These are phyloP conservation scores for Boletus vermiculosoides DNA, from an alignment of 768 basidiomycete species.

Conservation along the genomic window DNA sequence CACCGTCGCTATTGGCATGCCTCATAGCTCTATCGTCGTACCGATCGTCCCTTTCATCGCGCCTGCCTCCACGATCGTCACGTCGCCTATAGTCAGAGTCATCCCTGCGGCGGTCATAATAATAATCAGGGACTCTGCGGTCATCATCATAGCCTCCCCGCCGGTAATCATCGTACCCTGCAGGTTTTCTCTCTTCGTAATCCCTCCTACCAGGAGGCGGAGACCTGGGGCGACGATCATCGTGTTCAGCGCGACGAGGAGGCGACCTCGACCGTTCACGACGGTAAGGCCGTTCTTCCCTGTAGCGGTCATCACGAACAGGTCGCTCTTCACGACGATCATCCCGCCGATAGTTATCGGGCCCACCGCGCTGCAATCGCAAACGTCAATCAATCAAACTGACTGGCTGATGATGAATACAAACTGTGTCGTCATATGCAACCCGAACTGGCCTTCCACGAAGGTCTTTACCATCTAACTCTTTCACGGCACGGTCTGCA, in stretches of 20 bases:
- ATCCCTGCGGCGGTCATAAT: slow-evolving; percentile 88
- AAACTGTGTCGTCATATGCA: slow-evolving; percentile 58
- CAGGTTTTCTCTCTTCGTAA: slow-evolving; percentile 81
- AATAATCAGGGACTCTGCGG: slow-evolving; percentile 79
- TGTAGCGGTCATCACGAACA: slow-evolving; percentile 54
- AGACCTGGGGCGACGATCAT: slow-evolving; percentile 81
- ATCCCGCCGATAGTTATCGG: slow-evolving; percentile 76
- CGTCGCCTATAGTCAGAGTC: slow-evolving; percentile 56
- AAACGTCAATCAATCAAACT: not conserved
- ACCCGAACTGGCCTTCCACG: slow-evolving; percentile 81
- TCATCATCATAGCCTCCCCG: slow-evolving; percentile 79
- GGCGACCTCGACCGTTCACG: slow-evolving; percentile 86
- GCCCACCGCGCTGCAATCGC: slow-evolving; percentile 52
- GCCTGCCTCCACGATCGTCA: slow-evolving; percentile 69
- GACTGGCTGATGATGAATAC: slow-evolving; percentile 23
- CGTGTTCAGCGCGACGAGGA: slow-evolving; percentile 65
- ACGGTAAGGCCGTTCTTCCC: slow-evolving; percentile 56
- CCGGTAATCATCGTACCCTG: slow-evolving; percentile 90
- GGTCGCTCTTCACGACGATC: slow-evolving; percentile 62
- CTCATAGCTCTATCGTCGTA: slow-evolving; percentile 74
- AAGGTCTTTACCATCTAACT: slow-evolving; percentile 82
- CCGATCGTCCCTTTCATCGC: slow-evolving; percentile 82
- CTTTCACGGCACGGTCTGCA: slow-evolving; percentile 89
- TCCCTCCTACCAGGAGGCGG: slow-evolving; percentile 74
- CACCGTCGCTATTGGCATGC: slow-evolving; percentile 74